These are phyloP conservation scores for Pneumocystis carinii DNA, from an alignment of 1,139 yeast species.

Conservation along the genomic window DNA sequence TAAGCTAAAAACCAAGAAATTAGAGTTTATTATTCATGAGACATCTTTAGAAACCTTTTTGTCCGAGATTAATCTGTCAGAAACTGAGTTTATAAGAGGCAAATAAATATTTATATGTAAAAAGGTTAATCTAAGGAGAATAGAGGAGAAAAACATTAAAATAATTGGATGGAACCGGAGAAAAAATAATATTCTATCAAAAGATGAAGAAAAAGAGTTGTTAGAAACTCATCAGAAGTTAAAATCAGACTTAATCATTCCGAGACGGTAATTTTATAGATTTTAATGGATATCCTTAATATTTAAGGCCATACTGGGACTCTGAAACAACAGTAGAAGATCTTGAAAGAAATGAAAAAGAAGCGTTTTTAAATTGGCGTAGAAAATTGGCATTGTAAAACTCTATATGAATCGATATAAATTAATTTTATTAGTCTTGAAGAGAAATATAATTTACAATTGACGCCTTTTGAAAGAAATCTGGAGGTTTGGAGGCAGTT, in stretches of 20 bases:
- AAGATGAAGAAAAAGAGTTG: slow-evolving; percentile 51
- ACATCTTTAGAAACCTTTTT: slow-evolving; percentile 86
- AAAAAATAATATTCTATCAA: slow-evolving; percentile 44
- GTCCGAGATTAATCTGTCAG: slow-evolving; percentile 88
- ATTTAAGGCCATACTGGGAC: slow-evolving; percentile 53
- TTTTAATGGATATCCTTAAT: neutral
- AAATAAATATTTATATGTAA: neutral
- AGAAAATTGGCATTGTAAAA: slow-evolving; percentile 53
- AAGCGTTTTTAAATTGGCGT: slow-evolving; percentile 88
- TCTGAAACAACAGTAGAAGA: slow-evolving; percentile 53
- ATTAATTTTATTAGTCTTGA: slow-evolving; percentile 30
- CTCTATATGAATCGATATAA: neutral
- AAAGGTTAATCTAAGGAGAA: slow-evolving; percentile 26
- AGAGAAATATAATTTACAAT: slow-evolving; percentile 61
- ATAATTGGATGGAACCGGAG: slow-evolving; percentile 41
- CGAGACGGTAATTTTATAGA: slow-evolving; percentile 38
- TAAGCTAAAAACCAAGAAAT: slow-evolving; percentile 77
- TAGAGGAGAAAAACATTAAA: slow-evolving; percentile 59
- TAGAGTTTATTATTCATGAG: slow-evolving; percentile 89
- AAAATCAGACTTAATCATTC: slow-evolving; percentile 75
- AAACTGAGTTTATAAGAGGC: slow-evolving; percentile 78
- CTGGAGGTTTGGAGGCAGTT: slow-evolving; percentile 96
- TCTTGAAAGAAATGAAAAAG: slow-evolving; percentile 76
- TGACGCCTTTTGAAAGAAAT: slow-evolving; percentile 95
- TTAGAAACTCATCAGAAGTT: slow-evolving; percentile 56